A percentile compares a stretch with the other conserved stretches of the same genome.
These are phyloP conservation scores for Linum lewisii DNA, from an alignment of 345 rosid species.

Conservation along the genomic window DNA sequence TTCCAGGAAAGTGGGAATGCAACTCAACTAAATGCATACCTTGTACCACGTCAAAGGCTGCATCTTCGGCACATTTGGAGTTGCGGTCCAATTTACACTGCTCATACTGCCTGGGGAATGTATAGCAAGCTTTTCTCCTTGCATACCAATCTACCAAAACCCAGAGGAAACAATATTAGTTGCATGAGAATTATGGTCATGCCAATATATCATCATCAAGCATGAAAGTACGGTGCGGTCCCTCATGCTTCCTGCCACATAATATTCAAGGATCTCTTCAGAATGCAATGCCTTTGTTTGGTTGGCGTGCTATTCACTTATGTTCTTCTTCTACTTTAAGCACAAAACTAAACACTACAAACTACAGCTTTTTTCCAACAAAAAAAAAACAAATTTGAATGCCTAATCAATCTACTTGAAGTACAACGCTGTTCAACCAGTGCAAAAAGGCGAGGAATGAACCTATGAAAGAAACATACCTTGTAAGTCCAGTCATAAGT, in stretches of 20 bases:
- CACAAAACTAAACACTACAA: no score
- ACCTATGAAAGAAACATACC: slow-evolving; percentile 27
- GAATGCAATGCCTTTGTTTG: no score
- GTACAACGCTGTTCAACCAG: no score
- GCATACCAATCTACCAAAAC: slow-evolving; percentile 52
- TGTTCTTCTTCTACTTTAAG: no score
- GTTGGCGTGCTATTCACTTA: no score
- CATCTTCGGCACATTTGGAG: slow-evolving; percentile 54
- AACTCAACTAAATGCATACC: slow-evolving; percentile 30
- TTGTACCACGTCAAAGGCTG: slow-evolving; percentile 91
- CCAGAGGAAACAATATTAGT: slow-evolving; percentile 4
- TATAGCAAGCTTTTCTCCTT: slow-evolving; percentile 67
- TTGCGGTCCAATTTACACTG: slow-evolving; percentile 49
- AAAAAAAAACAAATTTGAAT: no score
- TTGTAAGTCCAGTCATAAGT: slow-evolving; percentile 59
- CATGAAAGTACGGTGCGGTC: slow-evolving; percentile 4
- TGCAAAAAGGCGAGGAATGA: background rate
- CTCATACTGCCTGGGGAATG: slow-evolving; percentile 39
- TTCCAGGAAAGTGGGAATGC: no score
- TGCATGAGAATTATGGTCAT: no score
- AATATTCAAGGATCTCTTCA: no score
- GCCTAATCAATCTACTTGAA: no score
- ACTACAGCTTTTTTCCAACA: no score
- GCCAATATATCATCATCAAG: background rate
- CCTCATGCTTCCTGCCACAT: no score